Evolutionary conservation across 2,329 filamentous ascomycete genomes (phyloP), one percentile per base, ranked within the genome.

Genomic region (Aspergillus bombycis): DNA sequence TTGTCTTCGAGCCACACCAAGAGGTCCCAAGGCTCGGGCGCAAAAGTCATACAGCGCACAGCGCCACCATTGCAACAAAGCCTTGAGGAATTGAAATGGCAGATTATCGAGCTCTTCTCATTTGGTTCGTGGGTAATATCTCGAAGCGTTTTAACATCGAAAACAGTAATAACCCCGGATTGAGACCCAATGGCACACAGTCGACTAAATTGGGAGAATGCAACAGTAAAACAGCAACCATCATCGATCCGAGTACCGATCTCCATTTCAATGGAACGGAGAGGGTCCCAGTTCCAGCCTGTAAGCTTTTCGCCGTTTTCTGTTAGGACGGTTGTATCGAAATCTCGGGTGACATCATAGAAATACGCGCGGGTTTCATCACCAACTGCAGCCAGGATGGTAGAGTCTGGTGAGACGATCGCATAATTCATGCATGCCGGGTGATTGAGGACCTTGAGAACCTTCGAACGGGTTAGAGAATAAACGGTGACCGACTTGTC

Each of bases 1-100:
- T 91, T 89, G 71, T 97, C 92, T 77, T 99, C 95, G 10, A 93
- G 92, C 94, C 95, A 98, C 8, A 96, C 91, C 46, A 99, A 82
- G 21, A 99, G 86, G 74, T 97, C 94, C 83, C 90, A 94, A 0
- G 94, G 92, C 1, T 91, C 91, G 0, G 94, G 94, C 5, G 92
- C 93, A 75, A 99, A 99, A 1, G 90, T 86, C 91, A 98, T 96
- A 65, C 93, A 92, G 65, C 95, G 87, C 59, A 98, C 89, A 36
- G 94, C 93, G 50, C 94, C 94, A 23, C 86, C 84, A 26, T 87
- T 85, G n/a, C 83, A 84, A 64, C 86, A 85, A 0, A 92, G 87
- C 65, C 92, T 84, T 0, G 93, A 94, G 19, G 93, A 94, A 62
- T 86, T 86, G 71, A 98, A 93, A 10, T 89, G 86, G 26, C 89